Conservation (phyloP, 345 rosid species). For the Atalantia buxifolia region DNA sequence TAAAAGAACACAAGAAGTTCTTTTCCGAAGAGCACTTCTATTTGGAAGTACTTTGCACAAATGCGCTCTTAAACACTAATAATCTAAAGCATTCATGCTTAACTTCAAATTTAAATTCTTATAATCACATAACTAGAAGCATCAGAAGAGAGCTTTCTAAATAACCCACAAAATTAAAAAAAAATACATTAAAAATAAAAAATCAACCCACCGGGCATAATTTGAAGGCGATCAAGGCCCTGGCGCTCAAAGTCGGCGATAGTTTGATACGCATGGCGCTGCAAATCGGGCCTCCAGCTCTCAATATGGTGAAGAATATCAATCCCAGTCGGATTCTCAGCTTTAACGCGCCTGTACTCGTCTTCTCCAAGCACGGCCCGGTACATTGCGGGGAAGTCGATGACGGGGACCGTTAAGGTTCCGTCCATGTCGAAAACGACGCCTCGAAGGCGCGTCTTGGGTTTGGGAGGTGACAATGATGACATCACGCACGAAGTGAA, state of each 20-base stretch:
- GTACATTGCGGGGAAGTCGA: slow-evolving; percentile 92
- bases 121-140: background rate
- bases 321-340: slow-evolving; percentile 72
- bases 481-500: slow-evolving; percentile 18
- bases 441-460: slow-evolving; percentile 53
- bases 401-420: slow-evolving; percentile 85
- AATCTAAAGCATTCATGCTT: background rate
- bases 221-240: slow-evolving; percentile 79
- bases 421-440: slow-evolving; percentile 88
- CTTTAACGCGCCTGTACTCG: slow-evolving; percentile 60
- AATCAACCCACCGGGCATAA: slow-evolving; percentile 72
- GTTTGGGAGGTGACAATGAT: background rate
- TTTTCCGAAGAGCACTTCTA: background rate
- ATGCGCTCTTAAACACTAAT: background rate
- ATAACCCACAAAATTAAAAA: background rate
- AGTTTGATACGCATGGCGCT: slow-evolving; percentile 51
- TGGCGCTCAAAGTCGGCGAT: slow-evolving; percentile 72
- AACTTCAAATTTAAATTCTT: background rate
- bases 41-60: background rate
- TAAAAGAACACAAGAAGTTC: background rate
- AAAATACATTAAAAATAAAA: background rate
- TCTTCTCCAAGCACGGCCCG: slow-evolving; percentile 74
- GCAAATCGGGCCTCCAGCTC: slow-evolving; percentile 60
- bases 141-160: background rate
- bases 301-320: slow-evolving; percentile 83